Percentiles rank a stretch among this genome's conserved stretches.
Evolutionary conservation across 2,329 filamentous ascomycete species (phyloP).

Genomic region (Pyrenochaeta sp.): DNA sequence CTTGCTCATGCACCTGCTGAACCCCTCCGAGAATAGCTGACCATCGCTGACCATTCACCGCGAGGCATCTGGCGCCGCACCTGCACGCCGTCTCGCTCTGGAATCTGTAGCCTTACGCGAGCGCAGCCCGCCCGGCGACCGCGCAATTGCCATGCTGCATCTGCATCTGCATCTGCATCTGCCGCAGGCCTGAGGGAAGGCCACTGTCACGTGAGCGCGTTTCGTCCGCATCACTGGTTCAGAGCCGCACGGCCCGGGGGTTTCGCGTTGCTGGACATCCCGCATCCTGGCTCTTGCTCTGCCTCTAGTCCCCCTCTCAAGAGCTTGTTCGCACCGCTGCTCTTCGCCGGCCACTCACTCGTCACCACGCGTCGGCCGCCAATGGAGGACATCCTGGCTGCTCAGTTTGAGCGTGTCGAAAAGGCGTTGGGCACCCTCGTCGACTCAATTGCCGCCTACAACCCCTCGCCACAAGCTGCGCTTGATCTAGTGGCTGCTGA

Average conservation of each 20-base stretch:
- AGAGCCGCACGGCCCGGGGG: too few species aligned
- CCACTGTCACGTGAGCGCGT: conserved; percentile 11
- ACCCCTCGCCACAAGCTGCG: conserved; percentile 73
- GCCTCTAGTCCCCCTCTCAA: not conserved
- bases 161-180: not conserved
- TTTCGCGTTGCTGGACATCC: too few species aligned
- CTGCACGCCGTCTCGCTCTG: too few species aligned
- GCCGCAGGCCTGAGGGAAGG: conserved; percentile 4
- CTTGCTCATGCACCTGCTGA: conserved; percentile 2
- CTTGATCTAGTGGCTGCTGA: conserved; percentile 76
- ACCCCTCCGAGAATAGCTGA: conserved; percentile 19
- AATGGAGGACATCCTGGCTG: conserved; percentile 54
- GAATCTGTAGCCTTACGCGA: conserved; percentile 19
- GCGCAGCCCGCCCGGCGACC: conserved; percentile 9
- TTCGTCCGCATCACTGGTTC: too few species aligned
- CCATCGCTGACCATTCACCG: conserved; percentile 34
- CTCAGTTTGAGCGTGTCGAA: conserved; percentile 56
- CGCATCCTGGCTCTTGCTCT: not conserved
- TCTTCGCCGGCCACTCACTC: conserved; percentile 1
- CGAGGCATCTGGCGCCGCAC: conserved; percentile 30
- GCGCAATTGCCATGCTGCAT: conserved; percentile 7
- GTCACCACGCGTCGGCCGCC: not conserved
- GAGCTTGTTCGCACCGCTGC: conserved; percentile 14
- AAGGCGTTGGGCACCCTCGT: conserved; percentile 69
- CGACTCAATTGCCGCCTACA: conserved; percentile 83